These are phyloP conservation scores for Otatea glauca DNA, from an alignment of 176 grass and related monocot species.

Conservation along the genomic window DNA sequence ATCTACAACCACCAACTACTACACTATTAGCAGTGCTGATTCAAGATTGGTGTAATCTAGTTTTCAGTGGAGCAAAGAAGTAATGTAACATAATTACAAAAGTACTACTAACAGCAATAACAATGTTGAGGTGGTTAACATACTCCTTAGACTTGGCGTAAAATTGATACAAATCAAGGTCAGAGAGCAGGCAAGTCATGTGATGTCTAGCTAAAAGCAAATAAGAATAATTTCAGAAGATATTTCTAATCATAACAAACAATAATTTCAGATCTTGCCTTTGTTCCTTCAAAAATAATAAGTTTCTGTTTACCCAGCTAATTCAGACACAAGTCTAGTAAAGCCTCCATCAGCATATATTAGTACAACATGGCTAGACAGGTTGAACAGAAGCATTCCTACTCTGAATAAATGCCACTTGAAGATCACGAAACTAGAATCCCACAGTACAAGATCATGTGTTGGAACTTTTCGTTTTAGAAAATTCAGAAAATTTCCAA, in stretches of 20 bases:
- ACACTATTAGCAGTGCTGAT: background rate
- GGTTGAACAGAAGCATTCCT: background rate
- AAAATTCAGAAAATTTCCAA: background rate
- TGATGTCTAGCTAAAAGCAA: constrained; percentile 8
- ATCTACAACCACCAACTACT: background rate
- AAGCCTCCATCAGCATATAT: no score
- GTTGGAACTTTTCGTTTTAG: background rate
- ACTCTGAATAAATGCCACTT: background rate
- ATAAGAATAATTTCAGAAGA: background rate
- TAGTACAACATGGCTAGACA: background rate
- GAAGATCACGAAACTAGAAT: background rate
- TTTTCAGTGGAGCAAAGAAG: background rate
- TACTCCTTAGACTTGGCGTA: background rate
- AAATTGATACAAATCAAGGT: background rate
- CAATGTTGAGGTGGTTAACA: background rate
- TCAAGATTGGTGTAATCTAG: background rate
- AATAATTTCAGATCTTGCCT: background rate
- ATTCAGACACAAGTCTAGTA: background rate
- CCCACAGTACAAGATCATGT: background rate
- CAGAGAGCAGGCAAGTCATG: background rate
- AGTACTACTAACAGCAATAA: no score
- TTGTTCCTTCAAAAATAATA: background rate
- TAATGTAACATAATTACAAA: background rate
- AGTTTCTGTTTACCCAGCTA: background rate
- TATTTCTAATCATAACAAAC: background rate